These are phyloP conservation scores for Ramaria sp. DNA, from an alignment of 768 basidiomycete species.

Conservation along the genomic window DNA sequence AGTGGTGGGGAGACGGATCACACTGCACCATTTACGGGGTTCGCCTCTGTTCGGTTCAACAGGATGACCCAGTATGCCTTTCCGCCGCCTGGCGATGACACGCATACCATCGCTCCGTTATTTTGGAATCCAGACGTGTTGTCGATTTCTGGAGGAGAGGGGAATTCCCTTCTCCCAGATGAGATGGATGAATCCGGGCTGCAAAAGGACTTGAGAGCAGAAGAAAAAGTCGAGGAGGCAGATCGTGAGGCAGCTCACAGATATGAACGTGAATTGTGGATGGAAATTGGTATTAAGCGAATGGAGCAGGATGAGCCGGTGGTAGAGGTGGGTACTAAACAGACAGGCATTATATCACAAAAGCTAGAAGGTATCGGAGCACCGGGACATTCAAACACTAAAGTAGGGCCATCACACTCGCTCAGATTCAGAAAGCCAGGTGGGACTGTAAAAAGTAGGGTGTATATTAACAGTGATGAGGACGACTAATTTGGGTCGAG, in stretches of 20 bases:
- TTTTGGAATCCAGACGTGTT: neutral
- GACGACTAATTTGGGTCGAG: neutral
- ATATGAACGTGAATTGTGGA: constrained; percentile 1
- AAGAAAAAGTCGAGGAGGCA: neutral
- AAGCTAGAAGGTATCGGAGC: neutral
- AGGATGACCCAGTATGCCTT: neutral
- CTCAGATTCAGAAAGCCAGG: neutral
- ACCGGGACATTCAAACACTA: neutral
- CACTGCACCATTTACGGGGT: too few relatives aligned
- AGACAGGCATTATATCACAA: neutral
- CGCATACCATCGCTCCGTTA: neutral
- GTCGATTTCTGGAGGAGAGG: neutral
- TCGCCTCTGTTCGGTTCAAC: neutral
- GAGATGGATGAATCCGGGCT: neutral
- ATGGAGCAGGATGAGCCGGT: neutral
- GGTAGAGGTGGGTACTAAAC: neutral
- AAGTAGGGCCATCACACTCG: neutral
- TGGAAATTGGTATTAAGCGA: neutral
- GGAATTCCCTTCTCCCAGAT: neutral
- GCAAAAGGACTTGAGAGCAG: neutral
- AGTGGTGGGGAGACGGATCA: neutral
- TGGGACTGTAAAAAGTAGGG: neutral
- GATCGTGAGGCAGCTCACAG: neutral
- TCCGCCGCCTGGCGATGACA: neutral
- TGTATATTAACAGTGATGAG: constrained; percentile 1